Evolutionary conservation across 2,329 filamentous ascomycete genomes (phyloP).

Genomic region (Gliomastix tumulicola): DNA sequence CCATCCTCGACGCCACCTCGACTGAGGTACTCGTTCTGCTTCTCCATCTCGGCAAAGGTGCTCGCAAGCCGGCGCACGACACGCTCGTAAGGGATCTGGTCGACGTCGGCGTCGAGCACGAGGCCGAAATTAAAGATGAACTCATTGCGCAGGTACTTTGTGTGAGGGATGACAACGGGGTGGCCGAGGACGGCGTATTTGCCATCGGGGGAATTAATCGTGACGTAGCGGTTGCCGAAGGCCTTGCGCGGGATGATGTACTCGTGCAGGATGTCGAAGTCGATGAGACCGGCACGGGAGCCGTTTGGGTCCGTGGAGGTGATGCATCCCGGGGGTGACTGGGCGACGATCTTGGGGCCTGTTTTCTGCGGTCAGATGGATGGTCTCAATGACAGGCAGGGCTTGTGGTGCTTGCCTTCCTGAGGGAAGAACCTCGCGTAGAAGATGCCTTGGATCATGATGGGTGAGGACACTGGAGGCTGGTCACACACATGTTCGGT

Average conservation of each 20-base stretch:
- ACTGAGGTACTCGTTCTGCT: conserved; percentile 80
- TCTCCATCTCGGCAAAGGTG: conserved; percentile 84
- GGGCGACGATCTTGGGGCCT: conserved; percentile 58
- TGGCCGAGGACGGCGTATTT: conserved; percentile 78
- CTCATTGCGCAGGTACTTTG: conserved; percentile 82
- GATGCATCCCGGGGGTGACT: conserved; percentile 56
- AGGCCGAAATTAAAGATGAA: conserved; percentile 99
- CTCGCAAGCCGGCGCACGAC: conserved; percentile 81
- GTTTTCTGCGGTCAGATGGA: no score
- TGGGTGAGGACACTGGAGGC: no score
- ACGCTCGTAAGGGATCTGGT: conserved; percentile 73
- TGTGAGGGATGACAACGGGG: conserved; percentile 78
- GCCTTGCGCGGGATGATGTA: conserved; percentile 94
- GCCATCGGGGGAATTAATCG: conserved; percentile 63
- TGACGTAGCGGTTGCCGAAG: conserved; percentile 87
- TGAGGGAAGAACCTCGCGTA: conserved; percentile 63
- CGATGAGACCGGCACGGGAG: conserved; percentile 57
- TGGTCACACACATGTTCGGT: no score
- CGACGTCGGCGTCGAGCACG: conserved; percentile 59
- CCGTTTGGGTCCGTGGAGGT: conserved; percentile 27
- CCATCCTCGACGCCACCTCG: conserved; percentile 21
- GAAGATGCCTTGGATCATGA: conserved; percentile 65
- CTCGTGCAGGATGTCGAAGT: conserved; percentile 80
- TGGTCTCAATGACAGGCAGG: neutral
- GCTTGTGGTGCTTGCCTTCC: conserved; percentile 48